Base-by-base conservation (phyloP, 768 basidiomycete species). In the Trametes meyenii region DNA sequence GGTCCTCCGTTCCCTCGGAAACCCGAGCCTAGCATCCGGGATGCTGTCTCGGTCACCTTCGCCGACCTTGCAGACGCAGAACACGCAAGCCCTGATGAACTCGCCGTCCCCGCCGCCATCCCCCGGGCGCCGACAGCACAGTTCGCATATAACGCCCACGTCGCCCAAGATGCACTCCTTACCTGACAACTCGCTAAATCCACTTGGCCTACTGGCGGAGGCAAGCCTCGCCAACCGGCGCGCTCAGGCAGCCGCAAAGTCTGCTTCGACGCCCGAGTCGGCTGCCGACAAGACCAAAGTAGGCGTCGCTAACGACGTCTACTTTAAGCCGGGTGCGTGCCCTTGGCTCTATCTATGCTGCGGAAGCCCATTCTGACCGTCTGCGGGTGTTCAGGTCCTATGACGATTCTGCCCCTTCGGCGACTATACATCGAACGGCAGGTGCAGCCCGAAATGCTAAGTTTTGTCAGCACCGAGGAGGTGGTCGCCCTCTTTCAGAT, bases 401-500 rank as follows among this genome's bases (percentile, higher is more conserved):
- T 95, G 85, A 91, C 90, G 5, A 92, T 94, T 46, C 72, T 95
- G 44, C 94, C 94, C 0, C 80, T 95, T 44, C 85, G 92, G 33
- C 80, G 91, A 53, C 73, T 94, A 60, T 91, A 86, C 72, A 96
- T 96, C 54, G 92, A 95, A 74, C 85, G 92, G 23, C 90, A 95
- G 72, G 77, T 95, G 33, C 94, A 95, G 68, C 96, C 96, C 0
- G 96, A 97, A 69, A 96, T 97, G 86, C 79, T 98, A 42, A 92
- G 80, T 65, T 96, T 96, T 65, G 89, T 94, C 2, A 79, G 80
- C 58, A 90, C 90, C 0, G 92, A 96, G 24, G 94, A 98, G 70
- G 96, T 98, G 42, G 86, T 94, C 19, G 89, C 87, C 4, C 77
- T 98, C 58, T 98, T 98, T 76, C 83, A 91, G 71, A 93, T 98